Percentiles rank a stretch among this genome's conserved stretches.
Evolutionary conservation across 1,139 yeast species (phyloP).

Genomic region (Magnusiomyces paraingens): DNA sequence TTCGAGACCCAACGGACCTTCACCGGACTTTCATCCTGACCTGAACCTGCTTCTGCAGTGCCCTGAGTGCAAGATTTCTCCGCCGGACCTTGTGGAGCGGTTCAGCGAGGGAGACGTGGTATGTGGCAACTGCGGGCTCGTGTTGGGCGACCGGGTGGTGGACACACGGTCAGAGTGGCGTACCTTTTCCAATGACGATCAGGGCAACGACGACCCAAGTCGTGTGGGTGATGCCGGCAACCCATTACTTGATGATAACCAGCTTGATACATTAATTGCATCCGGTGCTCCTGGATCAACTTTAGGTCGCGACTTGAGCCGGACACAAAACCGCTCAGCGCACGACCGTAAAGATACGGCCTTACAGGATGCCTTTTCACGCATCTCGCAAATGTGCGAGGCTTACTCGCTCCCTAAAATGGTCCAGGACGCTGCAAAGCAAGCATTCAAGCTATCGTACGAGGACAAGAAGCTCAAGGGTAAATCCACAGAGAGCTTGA

Average conservation of each 20-base stretch:
- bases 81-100: slow-evolving; percentile 92
- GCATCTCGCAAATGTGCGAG: slow-evolving; percentile 93
- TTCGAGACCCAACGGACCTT: no score
- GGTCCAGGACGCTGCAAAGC: slow-evolving; percentile 96
- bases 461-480: slow-evolving; percentile 87
- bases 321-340: slow-evolving; percentile 81
- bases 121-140: slow-evolving; percentile 94
- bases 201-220: slow-evolving; percentile 95
- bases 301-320: slow-evolving; percentile 76
- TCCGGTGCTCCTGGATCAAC: slow-evolving; percentile 60
- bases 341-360: slow-evolving; percentile 86
- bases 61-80: slow-evolving; percentile 92
- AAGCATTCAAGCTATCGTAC: slow-evolving; percentile 85
- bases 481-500: slow-evolving; percentile 85
- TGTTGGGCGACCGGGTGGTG: slow-evolving; percentile 83
- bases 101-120: slow-evolving; percentile 97
- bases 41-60: slow-evolving; percentile 85
- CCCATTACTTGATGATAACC: slow-evolving; percentile 86
- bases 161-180: slow-evolving; percentile 99
- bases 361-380: slow-evolving; percentile 81
- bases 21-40: slow-evolving; percentile 35
- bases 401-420: slow-evolving; percentile 92
- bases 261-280: slow-evolving; percentile 88
- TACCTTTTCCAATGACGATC: slow-evolving; percentile 91
- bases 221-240: slow-evolving; percentile 99